phyloP scores from a whole-genome alignment of 2,329 filamentous ascomycete species.

The Stagonosporopsis chrysanthemi region DNA sequence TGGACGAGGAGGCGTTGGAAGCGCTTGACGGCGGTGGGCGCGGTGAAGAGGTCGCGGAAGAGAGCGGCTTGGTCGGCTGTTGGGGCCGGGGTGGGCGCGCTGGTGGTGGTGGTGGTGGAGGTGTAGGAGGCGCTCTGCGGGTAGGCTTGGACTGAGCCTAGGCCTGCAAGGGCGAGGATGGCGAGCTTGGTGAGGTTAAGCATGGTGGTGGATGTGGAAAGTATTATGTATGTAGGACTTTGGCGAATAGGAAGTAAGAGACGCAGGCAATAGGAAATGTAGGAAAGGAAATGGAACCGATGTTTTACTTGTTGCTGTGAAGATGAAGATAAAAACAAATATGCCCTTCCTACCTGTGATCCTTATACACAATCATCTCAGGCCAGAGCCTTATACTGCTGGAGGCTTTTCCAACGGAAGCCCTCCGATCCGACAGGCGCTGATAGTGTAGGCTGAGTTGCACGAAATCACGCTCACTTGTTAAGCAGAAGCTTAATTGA shows the following conservation, averaged over 20 bases:
- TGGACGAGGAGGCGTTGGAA: slow-evolving; percentile 48
- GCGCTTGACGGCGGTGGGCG: slow-evolving; percentile 49
- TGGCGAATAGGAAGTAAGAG: slow-evolving; percentile 17
- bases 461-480: slow-evolving; percentile 4
- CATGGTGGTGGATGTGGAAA: slow-evolving; percentile 42
- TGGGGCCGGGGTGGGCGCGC: slow-evolving; percentile 17
- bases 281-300: slow-evolving; percentile 26
- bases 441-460: slow-evolving; percentile 20
- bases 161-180: slow-evolving; percentile 42
- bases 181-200: slow-evolving; percentile 44
- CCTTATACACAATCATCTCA: slow-evolving; percentile 35
- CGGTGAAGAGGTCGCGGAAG: slow-evolving; percentile 41
- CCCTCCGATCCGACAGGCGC: slow-evolving; percentile 8
- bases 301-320: slow-evolving; percentile 39
- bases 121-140: slow-evolving; percentile 30
- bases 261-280: slow-evolving; percentile 24
- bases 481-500: slow-evolving; percentile 19
- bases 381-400: background rate
- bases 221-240: background rate
- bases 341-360: background rate
- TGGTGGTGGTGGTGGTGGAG: slow-evolving; percentile 18
- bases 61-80: slow-evolving; percentile 34
- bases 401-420: slow-evolving; percentile 5
- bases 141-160: slow-evolving; percentile 42
- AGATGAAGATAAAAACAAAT: slow-evolving; percentile 35